These are phyloP conservation scores for Passalora sequoiae DNA, from an alignment of 2,329 filamentous ascomycete genomes.

Conservation along the genomic window DNA sequence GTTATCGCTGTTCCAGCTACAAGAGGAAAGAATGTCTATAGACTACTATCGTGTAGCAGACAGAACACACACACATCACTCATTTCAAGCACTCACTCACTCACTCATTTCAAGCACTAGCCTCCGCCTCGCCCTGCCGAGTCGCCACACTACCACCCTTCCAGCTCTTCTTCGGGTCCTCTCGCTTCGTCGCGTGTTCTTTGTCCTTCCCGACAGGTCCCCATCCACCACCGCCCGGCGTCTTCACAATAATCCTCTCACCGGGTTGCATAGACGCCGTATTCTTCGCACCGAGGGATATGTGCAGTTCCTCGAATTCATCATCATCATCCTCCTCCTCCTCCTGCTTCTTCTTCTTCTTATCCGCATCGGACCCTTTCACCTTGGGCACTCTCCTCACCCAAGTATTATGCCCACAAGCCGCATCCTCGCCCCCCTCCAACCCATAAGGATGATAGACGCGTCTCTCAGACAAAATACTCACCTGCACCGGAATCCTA, in stretches of 20 bases:
- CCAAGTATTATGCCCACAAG: conserved; percentile 82
- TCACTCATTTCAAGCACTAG: conserved; percentile 30
- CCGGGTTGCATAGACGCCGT: conserved; percentile 70
- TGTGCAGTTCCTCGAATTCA: conserved; percentile 46
- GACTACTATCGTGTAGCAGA: too few relatives aligned
- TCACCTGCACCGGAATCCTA: conserved; percentile 69
- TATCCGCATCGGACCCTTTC: conserved; percentile 30
- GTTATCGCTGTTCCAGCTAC: too few relatives aligned
- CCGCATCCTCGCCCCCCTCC: conserved; percentile 72
- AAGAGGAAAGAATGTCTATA: too few relatives aligned
- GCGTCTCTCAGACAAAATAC: conserved; percentile 70
- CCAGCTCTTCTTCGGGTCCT: conserved; percentile 59
- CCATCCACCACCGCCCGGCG: conserved; percentile 77
- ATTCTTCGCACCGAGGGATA: conserved; percentile 76
- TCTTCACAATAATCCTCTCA: conserved; percentile 71
- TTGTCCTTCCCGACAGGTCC: conserved; percentile 57
- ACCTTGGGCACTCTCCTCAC: conserved; percentile 58
- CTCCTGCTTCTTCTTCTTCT: conserved; percentile 12
- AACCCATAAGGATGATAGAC: conserved; percentile 78
- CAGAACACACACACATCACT: too few relatives aligned
- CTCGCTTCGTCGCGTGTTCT: conserved; percentile 34
- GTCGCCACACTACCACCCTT: conserved; percentile 55
- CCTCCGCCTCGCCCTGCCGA: conserved; percentile 51
- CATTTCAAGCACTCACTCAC: not conserved
- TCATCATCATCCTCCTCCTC: conserved; percentile 20